Evolutionary conservation across 2,329 filamentous ascomycete species (phyloP), one percentile per base, ranked within the genome.

Genomic region (Diaporthe caulivora): DNA sequence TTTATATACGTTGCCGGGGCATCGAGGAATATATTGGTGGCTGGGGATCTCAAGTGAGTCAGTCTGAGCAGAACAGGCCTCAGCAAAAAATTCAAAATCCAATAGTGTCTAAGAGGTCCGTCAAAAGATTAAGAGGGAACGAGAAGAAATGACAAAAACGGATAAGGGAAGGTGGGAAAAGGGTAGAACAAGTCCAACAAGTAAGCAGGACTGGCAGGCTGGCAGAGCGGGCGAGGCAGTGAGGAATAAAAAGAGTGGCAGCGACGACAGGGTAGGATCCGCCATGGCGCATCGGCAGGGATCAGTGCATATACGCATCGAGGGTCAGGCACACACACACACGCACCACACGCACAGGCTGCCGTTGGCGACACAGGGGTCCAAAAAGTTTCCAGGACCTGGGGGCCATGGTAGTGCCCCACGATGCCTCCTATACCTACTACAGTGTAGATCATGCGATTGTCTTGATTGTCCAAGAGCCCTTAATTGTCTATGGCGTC

Each of bases 241-340:
- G 69, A 71, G 55, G 58, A 57, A 42, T 62, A 53, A 62, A 62
- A 53, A 53, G 47, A 53, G 55, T 71, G 47, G 69, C 68, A 62
- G 68, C 68, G 42, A 42, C 29, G 40, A 51, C 68, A 71, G 47
- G 68, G 68, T 51, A 34, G 68, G 68, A 70, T 70, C 68, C 44
- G 55, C 13, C 47, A 53, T 53, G 62, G 62, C 62, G 62, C 62
- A 67, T 53, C 29, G 29, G 47, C 69, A 62, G 26, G 69, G 69
- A 53, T 71, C 26, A 9, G 2, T 71, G 68, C 68, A 71, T 51
- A 65, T 37, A 62, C 24, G 29, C 44, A 70, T 70, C 54, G 54
- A 71, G 21, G 60, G 44, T 9, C 60, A 65, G 62, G 47, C 47
- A 51, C 58, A 64, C 40, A 21, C 55, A 15, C 31, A 37, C 24